Conservation (phyloP, 768 basidiomycete genomes). For the Panellus pusillus region DNA sequence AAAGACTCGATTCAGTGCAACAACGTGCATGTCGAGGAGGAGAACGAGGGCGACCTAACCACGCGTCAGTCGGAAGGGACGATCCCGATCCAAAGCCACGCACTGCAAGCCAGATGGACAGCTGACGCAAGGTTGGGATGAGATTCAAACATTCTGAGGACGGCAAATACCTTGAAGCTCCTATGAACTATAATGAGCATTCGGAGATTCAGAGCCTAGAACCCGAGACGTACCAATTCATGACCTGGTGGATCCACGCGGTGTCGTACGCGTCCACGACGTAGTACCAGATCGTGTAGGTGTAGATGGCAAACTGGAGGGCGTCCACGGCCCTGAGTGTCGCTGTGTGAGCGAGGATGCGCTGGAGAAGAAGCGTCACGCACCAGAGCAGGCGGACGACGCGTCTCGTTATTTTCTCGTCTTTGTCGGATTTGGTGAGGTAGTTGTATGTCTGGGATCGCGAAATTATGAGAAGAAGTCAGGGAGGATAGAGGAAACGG, state of each 20-base stretch:
- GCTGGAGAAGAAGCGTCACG: too few relatives aligned
- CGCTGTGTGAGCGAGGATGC: neutral
- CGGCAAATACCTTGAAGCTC: slow-evolving; percentile 11
- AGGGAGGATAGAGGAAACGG: neutral
- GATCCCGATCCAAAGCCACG: neutral
- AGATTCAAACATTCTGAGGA: neutral
- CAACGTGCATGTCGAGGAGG: slow-evolving; percentile 8
- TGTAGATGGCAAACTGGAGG: slow-evolving; percentile 6
- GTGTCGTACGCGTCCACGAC: slow-evolving; percentile 7
- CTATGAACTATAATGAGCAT: neutral
- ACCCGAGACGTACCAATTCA: slow-evolving; percentile 5
- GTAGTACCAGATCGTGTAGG: slow-evolving; percentile 15
- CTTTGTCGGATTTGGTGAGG: neutral
- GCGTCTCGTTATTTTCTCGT: neutral
- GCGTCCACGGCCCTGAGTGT: neutral
- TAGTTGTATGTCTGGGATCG: slow-evolving; percentile 8
- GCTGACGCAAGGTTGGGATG: neutral
- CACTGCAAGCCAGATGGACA: slow-evolving; percentile 8
- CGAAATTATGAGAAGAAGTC: neutral
- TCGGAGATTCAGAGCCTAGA: neutral
- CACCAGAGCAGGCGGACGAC: slow-evolving; percentile 2
- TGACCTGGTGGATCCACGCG: slow-evolving; percentile 7
- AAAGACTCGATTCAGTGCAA: too few relatives aligned
- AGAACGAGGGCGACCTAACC: slow-evolving; percentile 7
- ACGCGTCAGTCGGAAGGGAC: too few relatives aligned